Evolutionary conservation across 2,329 filamentous ascomycete species (phyloP), one percentile per base, ranked within the genome.

Genomic region (Arthroderma sp.): DNA sequence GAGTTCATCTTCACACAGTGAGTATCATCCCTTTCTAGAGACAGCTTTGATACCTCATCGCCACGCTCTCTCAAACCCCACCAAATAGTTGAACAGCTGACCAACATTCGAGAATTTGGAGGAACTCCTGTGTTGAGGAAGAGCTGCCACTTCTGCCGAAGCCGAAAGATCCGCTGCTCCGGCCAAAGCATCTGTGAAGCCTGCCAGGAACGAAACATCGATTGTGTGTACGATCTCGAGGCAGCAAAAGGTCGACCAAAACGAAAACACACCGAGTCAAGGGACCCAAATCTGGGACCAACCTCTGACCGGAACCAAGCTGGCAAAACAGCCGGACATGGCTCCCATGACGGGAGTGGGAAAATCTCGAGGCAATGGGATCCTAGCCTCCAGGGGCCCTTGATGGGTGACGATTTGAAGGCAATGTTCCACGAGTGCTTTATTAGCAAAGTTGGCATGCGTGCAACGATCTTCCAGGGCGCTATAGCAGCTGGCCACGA

Each of bases 161-260:
- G 56, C 33, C 51, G 56, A 55, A 58, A 58, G 53, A 58, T 58
- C 15, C 23, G 52, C 37, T 58, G 56, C 41, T 54, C 56, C 5
- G 56, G 56, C 9, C 56, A 58, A 28, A 58, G 56, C 13, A 58
- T 58, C n/a, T 58, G 56, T 31, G 56, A 58, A 35, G 56, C 56
- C 17, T 58, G 56, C 33, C 56, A 58, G 41, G 56, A 58, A 35
- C 56, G 56, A 21, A 55, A 54, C 19, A 58, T 58, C 25, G 56
- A 58, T 37, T 58, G 56, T 39, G 56, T 58, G n/a, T 58, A 58
- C 21, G 56, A 58, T 33, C 49, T 58, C 2, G 56, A 58, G 28
- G 37, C 56, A n/a, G 56, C 56, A 23, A 58, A 58, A 38, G 56
- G 56, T n/a, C 56, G 56, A 25, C 56, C 56, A n/a, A 58, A 58